phyloP scores from a whole-genome alignment of 176 grass and related monocot genomes.

The Hsuehochloa calcarea region DNA sequence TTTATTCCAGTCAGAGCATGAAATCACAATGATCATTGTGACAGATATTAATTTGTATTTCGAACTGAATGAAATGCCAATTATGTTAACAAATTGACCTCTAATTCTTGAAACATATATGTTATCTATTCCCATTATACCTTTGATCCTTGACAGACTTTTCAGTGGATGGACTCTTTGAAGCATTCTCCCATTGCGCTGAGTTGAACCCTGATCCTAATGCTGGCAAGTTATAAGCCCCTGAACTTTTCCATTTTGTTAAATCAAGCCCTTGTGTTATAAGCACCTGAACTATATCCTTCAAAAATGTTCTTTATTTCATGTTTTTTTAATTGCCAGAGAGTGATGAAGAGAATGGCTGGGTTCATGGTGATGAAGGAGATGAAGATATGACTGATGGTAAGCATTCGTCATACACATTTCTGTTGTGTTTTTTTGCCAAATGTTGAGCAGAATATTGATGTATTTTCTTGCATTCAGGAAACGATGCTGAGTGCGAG shows the following conservation, averaged over 20 bases:
- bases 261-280: not conserved
- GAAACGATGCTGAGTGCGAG: constrained; percentile 36
- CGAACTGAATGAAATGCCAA: not conserved
- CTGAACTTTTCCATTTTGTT: not conserved
- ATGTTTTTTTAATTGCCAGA: constrained; percentile 41
- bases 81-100: not conserved
- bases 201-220: constrained; percentile 84
- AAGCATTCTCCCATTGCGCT: constrained; percentile 71
- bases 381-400: constrained; percentile 47
- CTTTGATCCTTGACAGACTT: constrained; percentile 38
- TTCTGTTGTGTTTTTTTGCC: not conserved
- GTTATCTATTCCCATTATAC: not conserved
- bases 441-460: not conserved
- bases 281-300: not conserved
- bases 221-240: constrained; percentile 40
- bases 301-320: not conserved
- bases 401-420: constrained; percentile 7
- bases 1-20: not conserved
- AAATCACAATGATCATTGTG: not conserved
- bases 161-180: constrained; percentile 74
- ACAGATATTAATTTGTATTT: not conserved
- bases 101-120: not conserved
- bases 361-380: constrained; percentile 51
- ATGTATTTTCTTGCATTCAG: constrained; percentile 27
- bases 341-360: constrained; percentile 67